Evolutionary conservation across 139 green algal genomes (phyloP).

Genomic region (Dunaliella primolecta): DNA sequence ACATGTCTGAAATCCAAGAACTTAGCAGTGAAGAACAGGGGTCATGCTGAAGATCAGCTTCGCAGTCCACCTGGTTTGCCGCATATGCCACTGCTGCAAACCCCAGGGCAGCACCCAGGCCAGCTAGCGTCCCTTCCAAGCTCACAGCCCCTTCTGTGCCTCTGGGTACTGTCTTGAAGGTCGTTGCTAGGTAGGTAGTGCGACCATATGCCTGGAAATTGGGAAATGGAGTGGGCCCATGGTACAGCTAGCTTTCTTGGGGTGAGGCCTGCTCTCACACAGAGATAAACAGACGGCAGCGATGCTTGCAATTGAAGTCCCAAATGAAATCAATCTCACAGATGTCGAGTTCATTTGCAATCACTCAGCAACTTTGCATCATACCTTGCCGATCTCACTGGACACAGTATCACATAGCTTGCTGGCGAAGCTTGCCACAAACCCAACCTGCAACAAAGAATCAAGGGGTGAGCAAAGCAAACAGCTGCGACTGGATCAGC

Average conservation of each 20-base stretch:
- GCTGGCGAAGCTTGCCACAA: slow-evolving; percentile 83
- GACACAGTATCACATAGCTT: slow-evolving; percentile 95
- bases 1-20: too few species aligned
- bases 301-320: too few species aligned
- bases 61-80: slow-evolving; percentile 61
- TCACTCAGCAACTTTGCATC: too few species aligned
- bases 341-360: too few species aligned
- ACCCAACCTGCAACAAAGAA: slow-evolving; percentile 58
- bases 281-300: too few species aligned
- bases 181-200: slow-evolving; percentile 88
- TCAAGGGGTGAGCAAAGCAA: slow-evolving; percentile 4
- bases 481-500: too few species aligned
- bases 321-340: too few species aligned
- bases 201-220: slow-evolving; percentile 84
- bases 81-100: slow-evolving; percentile 54
- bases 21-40: too few species aligned
- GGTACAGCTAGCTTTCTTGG: too few species aligned
- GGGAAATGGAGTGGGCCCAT: too few species aligned
- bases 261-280: too few species aligned
- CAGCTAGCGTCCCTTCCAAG: slow-evolving; percentile 87
- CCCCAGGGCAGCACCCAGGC: slow-evolving; percentile 56
- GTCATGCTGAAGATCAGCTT: too few species aligned
- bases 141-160: slow-evolving; percentile 95
- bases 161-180: slow-evolving; percentile 73
- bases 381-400: slow-evolving; percentile 94